These are phyloP conservation scores for Stagonosporopsis tanaceti DNA, from an alignment of 2,329 filamentous ascomycete genomes.

Conservation along the genomic window DNA sequence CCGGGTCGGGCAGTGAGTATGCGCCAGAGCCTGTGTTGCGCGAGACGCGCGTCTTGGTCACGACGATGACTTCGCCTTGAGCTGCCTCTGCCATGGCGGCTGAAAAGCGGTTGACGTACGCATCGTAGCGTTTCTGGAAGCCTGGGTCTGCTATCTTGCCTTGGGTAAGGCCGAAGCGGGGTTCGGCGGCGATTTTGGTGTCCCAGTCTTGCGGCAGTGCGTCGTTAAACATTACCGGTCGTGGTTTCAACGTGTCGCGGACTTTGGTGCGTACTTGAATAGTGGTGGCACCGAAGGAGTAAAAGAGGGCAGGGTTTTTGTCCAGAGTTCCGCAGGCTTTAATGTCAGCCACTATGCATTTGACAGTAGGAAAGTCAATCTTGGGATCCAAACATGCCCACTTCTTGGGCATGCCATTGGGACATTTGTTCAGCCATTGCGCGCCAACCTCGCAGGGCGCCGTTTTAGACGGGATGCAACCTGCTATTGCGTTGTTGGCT, in stretches of 20 bases:
- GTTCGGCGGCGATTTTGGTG: neutral
- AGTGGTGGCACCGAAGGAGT: conserved; percentile 1
- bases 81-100: too few relatives aligned
- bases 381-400: conserved; percentile 3
- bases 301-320: conserved; percentile 1
- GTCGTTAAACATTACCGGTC: conserved; percentile 1
- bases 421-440: conserved; percentile 2
- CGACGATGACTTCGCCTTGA: too few relatives aligned
- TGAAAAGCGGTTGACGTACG: too few relatives aligned
- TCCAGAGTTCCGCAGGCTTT: neutral
- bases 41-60: too few relatives aligned
- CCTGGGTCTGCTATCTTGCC: too few relatives aligned
- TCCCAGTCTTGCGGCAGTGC: conserved; percentile 1
- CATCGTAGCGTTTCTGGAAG: too few relatives aligned
- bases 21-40: too few relatives aligned
- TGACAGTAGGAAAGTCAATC: conserved; percentile 1
- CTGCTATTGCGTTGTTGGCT: neutral
- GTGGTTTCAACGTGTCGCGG: neutral
- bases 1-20: too few relatives aligned
- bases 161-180: too few relatives aligned
- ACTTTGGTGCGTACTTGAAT: conserved; percentile 1
- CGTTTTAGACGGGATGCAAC: neutral
- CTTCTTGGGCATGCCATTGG: conserved; percentile 2
- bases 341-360: neutral
- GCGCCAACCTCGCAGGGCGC: neutral